Conservation (phyloP, 2,329 filamentous ascomycete genomes). For the Incumbomyces delicatus region DNA sequence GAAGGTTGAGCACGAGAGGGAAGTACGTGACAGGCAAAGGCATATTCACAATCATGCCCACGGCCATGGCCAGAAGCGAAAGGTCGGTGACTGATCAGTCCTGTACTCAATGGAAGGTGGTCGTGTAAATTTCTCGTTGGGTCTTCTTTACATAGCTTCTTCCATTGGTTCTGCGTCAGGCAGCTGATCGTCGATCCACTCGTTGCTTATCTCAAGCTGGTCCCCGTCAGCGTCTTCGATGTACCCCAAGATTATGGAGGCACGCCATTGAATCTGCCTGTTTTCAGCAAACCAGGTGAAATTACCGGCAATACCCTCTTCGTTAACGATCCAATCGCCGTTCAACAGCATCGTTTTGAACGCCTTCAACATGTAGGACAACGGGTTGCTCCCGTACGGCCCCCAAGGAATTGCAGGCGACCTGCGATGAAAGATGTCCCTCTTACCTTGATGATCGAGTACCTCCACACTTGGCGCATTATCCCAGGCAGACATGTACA, state of each 20-base stretch:
- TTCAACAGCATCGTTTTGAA: background rate
- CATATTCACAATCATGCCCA: background rate
- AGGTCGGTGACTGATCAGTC: background rate
- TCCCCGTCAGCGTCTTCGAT: background rate
- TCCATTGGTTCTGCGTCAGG: background rate
- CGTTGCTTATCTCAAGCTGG: background rate
- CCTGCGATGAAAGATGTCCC: background rate
- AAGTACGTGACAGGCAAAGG: background rate
- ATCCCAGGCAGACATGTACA: background rate
- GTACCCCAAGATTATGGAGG: background rate
- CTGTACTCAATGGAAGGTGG: background rate
- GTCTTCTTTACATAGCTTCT: background rate
- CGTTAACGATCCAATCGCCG: background rate
- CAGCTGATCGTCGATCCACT: background rate
- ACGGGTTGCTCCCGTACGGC: background rate
- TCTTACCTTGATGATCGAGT: conserved; percentile 1
- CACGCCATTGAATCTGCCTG: background rate
- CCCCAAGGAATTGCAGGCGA: background rate
- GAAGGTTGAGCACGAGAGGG: background rate
- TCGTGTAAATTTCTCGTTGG: background rate
- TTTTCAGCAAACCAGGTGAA: background rate
- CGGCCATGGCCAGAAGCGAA: background rate
- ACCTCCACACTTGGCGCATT: background rate
- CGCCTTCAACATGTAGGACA: background rate
- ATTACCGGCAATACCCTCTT: background rate